Evolutionary conservation across 306 rosid species (phyloP).

Genomic region (Medicago arabica): DNA sequence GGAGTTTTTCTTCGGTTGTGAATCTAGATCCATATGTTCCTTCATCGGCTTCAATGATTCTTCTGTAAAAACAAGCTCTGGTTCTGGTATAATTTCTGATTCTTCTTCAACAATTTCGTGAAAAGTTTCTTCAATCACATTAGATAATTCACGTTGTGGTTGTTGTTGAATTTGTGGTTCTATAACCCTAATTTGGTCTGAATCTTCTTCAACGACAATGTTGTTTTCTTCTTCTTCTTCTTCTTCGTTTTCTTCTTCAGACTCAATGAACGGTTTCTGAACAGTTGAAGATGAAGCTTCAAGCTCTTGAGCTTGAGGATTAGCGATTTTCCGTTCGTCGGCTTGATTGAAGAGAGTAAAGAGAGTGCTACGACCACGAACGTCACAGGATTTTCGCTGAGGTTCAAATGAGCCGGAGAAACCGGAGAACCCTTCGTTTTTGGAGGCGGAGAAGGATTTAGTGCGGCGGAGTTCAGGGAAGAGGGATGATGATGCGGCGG

Average conservation of each 20-base stretch:
- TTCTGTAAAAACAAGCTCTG: constrained; percentile 37
- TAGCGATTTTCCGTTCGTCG: constrained; percentile 69
- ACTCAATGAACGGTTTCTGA: constrained; percentile 63
- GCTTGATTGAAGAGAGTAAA: constrained; percentile 72
- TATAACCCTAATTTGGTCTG: constrained; percentile 48
- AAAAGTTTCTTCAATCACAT: constrained; percentile 65
- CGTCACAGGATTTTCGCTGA: constrained; percentile 93
- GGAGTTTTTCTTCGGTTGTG: constrained; percentile 70
- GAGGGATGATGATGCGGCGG: constrained; percentile 54
- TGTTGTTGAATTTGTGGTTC: constrained; percentile 41
- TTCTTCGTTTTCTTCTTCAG: constrained; percentile 57
- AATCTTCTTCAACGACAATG: constrained; percentile 34
- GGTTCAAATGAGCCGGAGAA: constrained; percentile 89
- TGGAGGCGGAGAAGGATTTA: constrained; percentile 93
- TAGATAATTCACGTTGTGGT: background rate
- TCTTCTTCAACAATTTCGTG: constrained; percentile 72
- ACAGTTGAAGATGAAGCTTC: constrained; percentile 47
- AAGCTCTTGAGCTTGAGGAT: constrained; percentile 45
- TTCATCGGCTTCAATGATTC: constrained; percentile 81
- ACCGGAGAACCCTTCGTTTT: constrained; percentile 83
- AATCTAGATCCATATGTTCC: constrained; percentile 93
- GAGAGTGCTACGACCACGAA: constrained; percentile 80
- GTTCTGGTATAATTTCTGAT: background rate
- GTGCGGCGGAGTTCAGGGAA: constrained; percentile 95
- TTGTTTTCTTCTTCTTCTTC: constrained; percentile 34